Percentiles rank a stretch among this genome's conserved stretches.
These are phyloP conservation scores for Tremellales sp. DNA, from an alignment of 1,284 basidiomycete species.

Conservation along the genomic window DNA sequence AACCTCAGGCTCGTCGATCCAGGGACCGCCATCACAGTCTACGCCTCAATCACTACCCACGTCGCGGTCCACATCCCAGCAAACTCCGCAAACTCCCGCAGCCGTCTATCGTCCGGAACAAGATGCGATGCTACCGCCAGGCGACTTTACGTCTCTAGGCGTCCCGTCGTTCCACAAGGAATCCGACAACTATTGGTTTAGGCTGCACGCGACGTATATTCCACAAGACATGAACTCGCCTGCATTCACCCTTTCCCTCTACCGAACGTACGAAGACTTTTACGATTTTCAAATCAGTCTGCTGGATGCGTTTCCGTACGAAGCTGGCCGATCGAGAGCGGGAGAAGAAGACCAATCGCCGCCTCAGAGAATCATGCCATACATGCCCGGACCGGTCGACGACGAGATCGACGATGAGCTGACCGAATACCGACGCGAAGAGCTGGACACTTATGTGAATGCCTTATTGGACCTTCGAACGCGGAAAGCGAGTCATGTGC, in stretches of 20 bases:
- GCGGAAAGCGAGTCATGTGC: conserved; percentile 67
- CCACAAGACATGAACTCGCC: conserved; percentile 64
- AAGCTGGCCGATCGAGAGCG: conserved; percentile 65
- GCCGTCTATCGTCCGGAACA: conserved; percentile 35
- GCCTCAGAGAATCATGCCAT: conserved; percentile 74
- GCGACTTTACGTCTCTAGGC: conserved; percentile 79
- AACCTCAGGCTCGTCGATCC: conserved; percentile 22
- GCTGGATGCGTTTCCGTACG: conserved; percentile 77
- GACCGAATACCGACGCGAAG: conserved; percentile 73
- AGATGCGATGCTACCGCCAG: conserved; percentile 60
- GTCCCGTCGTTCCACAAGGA: conserved; percentile 97
- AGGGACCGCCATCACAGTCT: conserved; percentile 15
- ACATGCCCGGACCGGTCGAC: conserved; percentile 89
- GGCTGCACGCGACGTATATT: conserved; percentile 81
- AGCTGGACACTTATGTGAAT: conserved; percentile 84
- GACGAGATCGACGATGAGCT: conserved; percentile 75
- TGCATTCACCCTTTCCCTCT: conserved; percentile 80
- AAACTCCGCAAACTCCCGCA: conserved; percentile 8
- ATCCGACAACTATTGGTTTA: conserved; percentile 96
- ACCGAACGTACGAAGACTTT: conserved; percentile 96
- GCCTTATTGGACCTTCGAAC: conserved; percentile 67
- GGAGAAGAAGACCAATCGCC: conserved; percentile 42
- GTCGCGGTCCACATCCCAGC: conserved; percentile 21
- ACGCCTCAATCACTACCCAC: conserved; percentile 33
- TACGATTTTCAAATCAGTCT: conserved; percentile 94